Conservation (phyloP, 2,329 filamentous ascomycete species). For the Botrytis byssoidea region DNA sequence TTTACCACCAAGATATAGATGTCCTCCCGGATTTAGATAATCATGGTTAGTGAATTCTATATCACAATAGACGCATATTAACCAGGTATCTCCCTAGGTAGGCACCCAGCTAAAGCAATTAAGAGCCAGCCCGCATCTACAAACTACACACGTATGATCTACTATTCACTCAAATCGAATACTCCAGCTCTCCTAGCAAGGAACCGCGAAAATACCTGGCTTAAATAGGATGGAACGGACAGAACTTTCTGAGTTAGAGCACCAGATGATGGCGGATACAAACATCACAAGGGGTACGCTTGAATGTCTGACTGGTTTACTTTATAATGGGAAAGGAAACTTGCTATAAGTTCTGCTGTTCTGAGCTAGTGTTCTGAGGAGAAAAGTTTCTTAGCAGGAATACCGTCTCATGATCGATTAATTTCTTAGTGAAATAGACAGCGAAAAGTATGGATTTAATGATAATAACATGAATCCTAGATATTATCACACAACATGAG, state of each 20-base stretch:
- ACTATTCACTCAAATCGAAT: not conserved
- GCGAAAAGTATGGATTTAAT: fast-evolving
- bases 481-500: not conserved
- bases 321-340: not conserved
- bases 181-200: fast-evolving
- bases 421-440: not conserved
- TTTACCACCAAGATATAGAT: not conserved
- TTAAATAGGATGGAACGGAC: not conserved
- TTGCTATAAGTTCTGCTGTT: not conserved
- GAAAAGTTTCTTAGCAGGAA: not conserved
- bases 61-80: too few relatives aligned
- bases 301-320: not conserved
- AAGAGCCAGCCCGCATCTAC: not conserved
- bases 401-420: not conserved
- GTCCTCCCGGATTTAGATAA: not conserved
- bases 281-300: fast-evolving
- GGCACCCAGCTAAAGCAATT: fast-evolving
- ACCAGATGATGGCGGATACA: not conserved
- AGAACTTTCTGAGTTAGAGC: not conserved
- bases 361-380: fast-evolving
- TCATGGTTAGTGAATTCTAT: not conserved
- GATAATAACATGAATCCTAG: fast-evolving
- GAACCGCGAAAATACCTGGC: fast-evolving
- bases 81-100: too few relatives aligned
- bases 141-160: not conserved